Evolutionary conservation across 257 asterid genomes (phyloP).

Genomic region (Osmanthus fragrans): DNA sequence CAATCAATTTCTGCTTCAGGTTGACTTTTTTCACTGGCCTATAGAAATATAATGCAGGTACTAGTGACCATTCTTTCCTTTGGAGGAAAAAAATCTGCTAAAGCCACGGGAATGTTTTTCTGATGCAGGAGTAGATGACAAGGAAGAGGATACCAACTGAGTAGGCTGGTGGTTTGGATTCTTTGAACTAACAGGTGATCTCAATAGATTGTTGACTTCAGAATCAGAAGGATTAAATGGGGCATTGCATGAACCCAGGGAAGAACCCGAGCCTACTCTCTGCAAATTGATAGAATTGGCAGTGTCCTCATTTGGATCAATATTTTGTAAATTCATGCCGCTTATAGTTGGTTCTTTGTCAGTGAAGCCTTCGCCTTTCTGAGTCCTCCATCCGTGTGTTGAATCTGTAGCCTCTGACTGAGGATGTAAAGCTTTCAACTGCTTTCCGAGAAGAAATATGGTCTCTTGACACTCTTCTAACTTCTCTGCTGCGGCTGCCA

Average conservation of each 20-base stretch:
- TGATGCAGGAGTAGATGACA: slow-evolving; percentile 61
- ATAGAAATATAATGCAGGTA: slow-evolving; percentile 12
- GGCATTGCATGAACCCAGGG: slow-evolving; percentile 40
- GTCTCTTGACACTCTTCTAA: slow-evolving; percentile 94
- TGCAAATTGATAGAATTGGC: slow-evolving; percentile 40
- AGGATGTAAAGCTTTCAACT: slow-evolving; percentile 73
- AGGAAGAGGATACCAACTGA: slow-evolving; percentile 57
- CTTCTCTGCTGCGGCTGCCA: slow-evolving; percentile 87
- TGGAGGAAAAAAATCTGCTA: slow-evolving; percentile 83
- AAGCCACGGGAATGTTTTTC: slow-evolving; percentile 82
- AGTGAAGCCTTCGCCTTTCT: slow-evolving; percentile 36
- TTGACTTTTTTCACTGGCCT: slow-evolving; percentile 18
- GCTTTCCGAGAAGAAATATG: slow-evolving; percentile 85
- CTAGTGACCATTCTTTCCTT: slow-evolving; percentile 52
- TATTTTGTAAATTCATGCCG: slow-evolving; percentile 48
- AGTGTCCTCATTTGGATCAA: slow-evolving; percentile 50
- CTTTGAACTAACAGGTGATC: slow-evolving; percentile 56
- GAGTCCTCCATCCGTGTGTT: slow-evolving; percentile 33
- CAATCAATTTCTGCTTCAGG: slow-evolving; percentile 13
- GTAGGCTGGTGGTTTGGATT: slow-evolving; percentile 53
- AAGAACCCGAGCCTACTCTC: slow-evolving; percentile 55
- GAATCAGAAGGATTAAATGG: slow-evolving; percentile 55
- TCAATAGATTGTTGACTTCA: slow-evolving; percentile 51
- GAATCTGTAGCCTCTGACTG: slow-evolving; percentile 47
- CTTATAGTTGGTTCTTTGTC: slow-evolving; percentile 52